These are phyloP conservation scores for Moesziomyces antarcticus DNA, from an alignment of 1,284 basidiomycete species.

Conservation along the genomic window DNA sequence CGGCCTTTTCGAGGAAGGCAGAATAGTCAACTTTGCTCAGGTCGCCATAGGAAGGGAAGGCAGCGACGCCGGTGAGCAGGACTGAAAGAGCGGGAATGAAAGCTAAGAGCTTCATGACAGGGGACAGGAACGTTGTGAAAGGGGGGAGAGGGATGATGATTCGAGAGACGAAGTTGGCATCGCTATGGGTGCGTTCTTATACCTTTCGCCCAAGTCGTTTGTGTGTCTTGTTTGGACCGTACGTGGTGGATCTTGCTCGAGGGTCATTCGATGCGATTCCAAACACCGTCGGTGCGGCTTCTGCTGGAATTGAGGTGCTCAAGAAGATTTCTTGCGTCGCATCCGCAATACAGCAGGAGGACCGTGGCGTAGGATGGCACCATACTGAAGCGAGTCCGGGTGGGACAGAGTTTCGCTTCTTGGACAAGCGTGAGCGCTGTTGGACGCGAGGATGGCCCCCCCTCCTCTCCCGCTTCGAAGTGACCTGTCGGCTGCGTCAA, in stretches of 20 bases:
- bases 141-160: constrained; percentile 6
- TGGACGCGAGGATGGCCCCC: neutral
- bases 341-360: neutral
- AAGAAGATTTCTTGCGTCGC: neutral
- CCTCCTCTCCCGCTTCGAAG: too few species aligned
- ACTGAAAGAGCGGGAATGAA: constrained; percentile 14
- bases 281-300: neutral
- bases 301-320: neutral
- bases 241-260: neutral
- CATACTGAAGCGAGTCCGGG: constrained; percentile 6
- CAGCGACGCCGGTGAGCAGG: constrained; percentile 29
- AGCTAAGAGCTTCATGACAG: constrained; percentile 23
- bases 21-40: constrained; percentile 30
- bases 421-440: neutral
- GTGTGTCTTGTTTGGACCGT: neutral
- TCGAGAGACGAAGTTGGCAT: neutral
- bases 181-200: neutral
- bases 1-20: constrained; percentile 38
- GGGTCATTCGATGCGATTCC: neutral
- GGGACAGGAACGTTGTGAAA: neutral
- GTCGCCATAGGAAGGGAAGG: constrained; percentile 40
- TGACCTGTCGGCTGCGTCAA: constrained; percentile 2
- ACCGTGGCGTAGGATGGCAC: constrained; percentile 5
- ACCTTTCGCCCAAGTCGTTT: constrained; percentile 3
- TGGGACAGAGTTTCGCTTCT: neutral